phyloP scores from a whole-genome alignment of 306 rosid species.

The Corylus heterophylla region DNA sequence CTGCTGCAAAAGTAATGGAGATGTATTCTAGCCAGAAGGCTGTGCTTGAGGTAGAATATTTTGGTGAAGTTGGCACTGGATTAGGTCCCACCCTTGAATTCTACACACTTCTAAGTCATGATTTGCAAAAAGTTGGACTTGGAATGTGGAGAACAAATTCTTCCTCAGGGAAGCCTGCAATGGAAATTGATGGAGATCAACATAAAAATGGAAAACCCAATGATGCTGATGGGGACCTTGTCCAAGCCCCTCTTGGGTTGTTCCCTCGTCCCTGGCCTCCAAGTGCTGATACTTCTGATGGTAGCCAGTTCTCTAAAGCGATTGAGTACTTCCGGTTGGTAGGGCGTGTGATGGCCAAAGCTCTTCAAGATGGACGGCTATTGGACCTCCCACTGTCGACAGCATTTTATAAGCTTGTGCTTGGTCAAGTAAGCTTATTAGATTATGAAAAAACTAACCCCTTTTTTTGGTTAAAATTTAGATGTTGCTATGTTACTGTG shows the following conservation, averaged over 20 bases:
- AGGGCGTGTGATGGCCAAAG: conserved; percentile 97
- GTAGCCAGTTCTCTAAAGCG: conserved; percentile 68
- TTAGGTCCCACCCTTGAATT: conserved; percentile 99
- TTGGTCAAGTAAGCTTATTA: conserved; percentile 76
- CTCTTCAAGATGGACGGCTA: conserved; percentile 97
- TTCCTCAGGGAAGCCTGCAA: conserved; percentile 41
- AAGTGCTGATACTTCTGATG: conserved; percentile 67
- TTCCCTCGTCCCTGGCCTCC: conserved; percentile 95
- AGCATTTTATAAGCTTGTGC: conserved; percentile 86
- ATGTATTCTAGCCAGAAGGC: conserved; percentile 99
- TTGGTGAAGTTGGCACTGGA: conserved; percentile 99
- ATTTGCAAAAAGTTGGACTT: conserved; percentile 79
- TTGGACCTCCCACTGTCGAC: conserved; percentile 88
- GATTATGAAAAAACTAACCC: background rate
- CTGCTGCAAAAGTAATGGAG: conserved; percentile 99
- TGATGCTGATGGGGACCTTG: conserved; percentile 54
- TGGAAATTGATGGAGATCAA: conserved; percentile 75
- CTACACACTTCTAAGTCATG: conserved; percentile 93
- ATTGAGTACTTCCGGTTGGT: conserved; percentile 83
- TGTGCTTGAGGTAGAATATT: conserved; percentile 98
- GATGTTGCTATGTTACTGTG: background rate
- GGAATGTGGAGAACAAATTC: conserved; percentile 90
- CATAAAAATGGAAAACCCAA: conserved; percentile 42
- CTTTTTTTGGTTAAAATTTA: conserved; percentile 8
- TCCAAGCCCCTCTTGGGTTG: conserved; percentile 86